These are phyloP conservation scores for Phylloporus sp. DNA, from an alignment of 1,284 basidiomycete genomes.

Conservation along the genomic window DNA sequence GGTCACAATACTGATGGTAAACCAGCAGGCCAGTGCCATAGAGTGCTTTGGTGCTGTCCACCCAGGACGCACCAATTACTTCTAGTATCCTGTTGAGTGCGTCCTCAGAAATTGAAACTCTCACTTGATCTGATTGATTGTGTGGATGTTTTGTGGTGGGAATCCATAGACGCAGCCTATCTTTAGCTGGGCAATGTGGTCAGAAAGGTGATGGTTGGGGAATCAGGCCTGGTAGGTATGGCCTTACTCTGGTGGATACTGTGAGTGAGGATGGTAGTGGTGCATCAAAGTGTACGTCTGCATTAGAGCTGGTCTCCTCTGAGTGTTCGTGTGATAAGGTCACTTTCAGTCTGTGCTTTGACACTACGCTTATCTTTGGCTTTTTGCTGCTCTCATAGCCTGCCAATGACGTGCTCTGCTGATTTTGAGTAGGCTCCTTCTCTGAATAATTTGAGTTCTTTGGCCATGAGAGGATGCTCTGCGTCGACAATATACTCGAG, in stretches of 20 bases:
- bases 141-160: background rate
- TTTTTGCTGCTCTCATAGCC: too few species aligned
- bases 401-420: too few species aligned
- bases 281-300: too few species aligned
- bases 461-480: background rate
- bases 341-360: too few species aligned
- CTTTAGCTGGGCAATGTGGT: background rate
- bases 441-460: background rate
- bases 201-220: background rate
- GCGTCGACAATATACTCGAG: background rate
- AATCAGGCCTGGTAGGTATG: background rate
- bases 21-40: conserved; percentile 20
- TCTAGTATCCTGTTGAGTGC: conserved; percentile 20
- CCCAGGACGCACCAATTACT: conserved; percentile 20
- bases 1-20: conserved; percentile 39
- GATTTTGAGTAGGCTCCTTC: too few species aligned
- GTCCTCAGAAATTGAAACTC: background rate
- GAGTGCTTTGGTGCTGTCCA: conserved; percentile 17
- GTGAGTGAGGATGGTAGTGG: too few species aligned
- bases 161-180: background rate
- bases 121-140: too few species aligned
- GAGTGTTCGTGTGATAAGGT: too few species aligned
- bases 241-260: too few species aligned
- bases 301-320: too few species aligned
- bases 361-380: too few species aligned